Base-by-base conservation (phyloP, 2,329 filamentous ascomycete genomes). In the Epichloe sp. region DNA sequence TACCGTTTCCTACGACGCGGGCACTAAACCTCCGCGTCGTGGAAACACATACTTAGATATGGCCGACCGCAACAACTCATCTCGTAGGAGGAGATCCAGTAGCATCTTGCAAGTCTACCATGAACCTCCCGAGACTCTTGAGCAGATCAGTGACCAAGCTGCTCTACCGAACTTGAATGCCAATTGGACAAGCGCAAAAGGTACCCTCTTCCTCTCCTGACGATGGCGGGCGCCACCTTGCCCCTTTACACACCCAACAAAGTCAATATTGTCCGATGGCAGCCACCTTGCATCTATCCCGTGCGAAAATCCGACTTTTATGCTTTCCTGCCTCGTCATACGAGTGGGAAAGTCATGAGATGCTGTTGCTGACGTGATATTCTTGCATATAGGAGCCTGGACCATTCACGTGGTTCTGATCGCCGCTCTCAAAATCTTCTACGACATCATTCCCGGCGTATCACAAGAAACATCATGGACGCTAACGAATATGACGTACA, bases 391-490 rank as follows among this genome's bases (percentile, higher is more conserved):
- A 97, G 91, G 93, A 69, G 93, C 93, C 62, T 98, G 93, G 93
- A 89, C 86, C 54, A 96, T 98, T 66, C 93, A 98, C 71, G 80
- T 95, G 60, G 88, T 98, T 63, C 75, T 96, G 63, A 98, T 98
- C 66, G 74, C 85, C 54, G 81, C 82, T 63, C 81, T 95, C 66
- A 98, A 98, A 74, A 91, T 98, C 65, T 80, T 98, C 63, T 98
- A 91, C 76, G 89, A 96, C 70, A 91, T 95, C 63, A 86, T 98
- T 55, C 93, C 93, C 17, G 89, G 90, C 59, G 86, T 97, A 60
- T 95, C 91, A 36, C 93, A 97, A 71, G 93, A 98, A 72, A 95
- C 89, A 41, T 97, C 91, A 55, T 98, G 93, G 93, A 98, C 93
- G 11, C 76, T 98, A 59, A 95, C 90, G 69, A 98, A 98, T 71